Percentiles rank a stretch among this genome's conserved stretches.
phyloP scores from a whole-genome alignment of 148 eudicot species.

The Fagopyrum esculentum region DNA sequence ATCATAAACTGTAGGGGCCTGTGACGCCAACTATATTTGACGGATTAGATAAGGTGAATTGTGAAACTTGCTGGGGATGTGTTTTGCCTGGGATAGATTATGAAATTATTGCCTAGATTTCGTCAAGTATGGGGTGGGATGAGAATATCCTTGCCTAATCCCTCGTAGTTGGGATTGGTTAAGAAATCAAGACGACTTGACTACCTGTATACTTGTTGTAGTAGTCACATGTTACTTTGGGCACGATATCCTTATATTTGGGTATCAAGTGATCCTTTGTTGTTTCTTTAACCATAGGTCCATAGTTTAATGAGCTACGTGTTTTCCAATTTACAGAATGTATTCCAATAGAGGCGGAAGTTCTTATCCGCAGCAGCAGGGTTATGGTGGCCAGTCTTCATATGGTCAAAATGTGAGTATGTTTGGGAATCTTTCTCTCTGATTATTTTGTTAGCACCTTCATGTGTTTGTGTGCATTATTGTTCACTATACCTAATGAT shows the following conservation, averaged over 20 bases:
- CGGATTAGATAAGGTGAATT: background rate
- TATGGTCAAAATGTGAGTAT: constrained; percentile 46
- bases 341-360: constrained; percentile 45
- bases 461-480: background rate
- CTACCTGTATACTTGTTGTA: background rate
- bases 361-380: constrained; percentile 39
- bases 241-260: background rate
- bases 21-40: background rate
- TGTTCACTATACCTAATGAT: background rate
- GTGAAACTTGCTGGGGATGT: background rate
- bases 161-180: no score
- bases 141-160: no score
- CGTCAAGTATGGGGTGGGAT: background rate
- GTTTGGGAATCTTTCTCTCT: background rate
- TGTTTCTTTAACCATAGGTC: background rate
- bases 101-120: background rate
- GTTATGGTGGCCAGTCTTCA: constrained; percentile 52
- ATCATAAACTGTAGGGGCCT: background rate
- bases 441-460: background rate
- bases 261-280: background rate
- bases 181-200: background rate
- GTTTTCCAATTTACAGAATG: constrained; percentile 23
- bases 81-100: background rate
- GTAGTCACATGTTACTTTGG: background rate
- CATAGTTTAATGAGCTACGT: background rate